These are phyloP conservation scores for Arthrobotrys pseudoclavata DNA, from an alignment of 2,329 filamentous ascomycete species.

Conservation along the genomic window DNA sequence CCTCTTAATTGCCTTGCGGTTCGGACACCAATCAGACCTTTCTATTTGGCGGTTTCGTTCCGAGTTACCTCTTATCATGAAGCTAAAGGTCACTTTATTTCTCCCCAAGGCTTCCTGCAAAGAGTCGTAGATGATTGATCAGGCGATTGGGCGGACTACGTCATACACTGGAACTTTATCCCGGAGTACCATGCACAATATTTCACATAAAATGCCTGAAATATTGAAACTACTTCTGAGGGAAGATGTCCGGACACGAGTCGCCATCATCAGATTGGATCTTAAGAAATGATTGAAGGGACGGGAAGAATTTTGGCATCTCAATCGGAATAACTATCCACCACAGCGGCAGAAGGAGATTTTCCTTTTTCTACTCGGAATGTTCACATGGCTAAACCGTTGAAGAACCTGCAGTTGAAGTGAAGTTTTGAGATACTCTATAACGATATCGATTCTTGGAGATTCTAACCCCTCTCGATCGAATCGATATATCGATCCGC, in stretches of 20 bases:
- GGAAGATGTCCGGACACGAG: neutral
- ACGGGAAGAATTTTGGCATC: slow-evolving; percentile 1
- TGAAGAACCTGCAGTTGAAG: neutral
- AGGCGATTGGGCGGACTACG: slow-evolving; percentile 23
- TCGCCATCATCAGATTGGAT: neutral
- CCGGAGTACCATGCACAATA: slow-evolving; percentile 10
- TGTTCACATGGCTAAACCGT: slow-evolving; percentile 17
- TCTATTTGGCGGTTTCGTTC: neutral
- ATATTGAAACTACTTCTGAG: neutral
- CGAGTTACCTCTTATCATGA: neutral
- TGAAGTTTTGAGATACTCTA: slow-evolving; percentile 2
- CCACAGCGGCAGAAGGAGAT: neutral
- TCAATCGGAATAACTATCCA: neutral
- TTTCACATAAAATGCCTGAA: slow-evolving; percentile 24
- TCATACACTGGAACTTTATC: neutral
- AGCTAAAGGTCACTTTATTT: neutral
- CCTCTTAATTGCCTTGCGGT: slow-evolving; percentile 14
- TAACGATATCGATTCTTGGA: slow-evolving; percentile 21
- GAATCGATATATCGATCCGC: neutral
- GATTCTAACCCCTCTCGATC: slow-evolving; percentile 2
- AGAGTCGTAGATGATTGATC: slow-evolving; percentile 16
- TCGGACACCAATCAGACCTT: slow-evolving; percentile 32
- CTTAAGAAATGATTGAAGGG: slow-evolving; percentile 1
- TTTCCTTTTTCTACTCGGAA: slow-evolving; percentile 20
- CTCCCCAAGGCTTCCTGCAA: slow-evolving; percentile 35